Conservation (phyloP, 106 monocot genomes). For the Vanilla planifolia region DNA sequence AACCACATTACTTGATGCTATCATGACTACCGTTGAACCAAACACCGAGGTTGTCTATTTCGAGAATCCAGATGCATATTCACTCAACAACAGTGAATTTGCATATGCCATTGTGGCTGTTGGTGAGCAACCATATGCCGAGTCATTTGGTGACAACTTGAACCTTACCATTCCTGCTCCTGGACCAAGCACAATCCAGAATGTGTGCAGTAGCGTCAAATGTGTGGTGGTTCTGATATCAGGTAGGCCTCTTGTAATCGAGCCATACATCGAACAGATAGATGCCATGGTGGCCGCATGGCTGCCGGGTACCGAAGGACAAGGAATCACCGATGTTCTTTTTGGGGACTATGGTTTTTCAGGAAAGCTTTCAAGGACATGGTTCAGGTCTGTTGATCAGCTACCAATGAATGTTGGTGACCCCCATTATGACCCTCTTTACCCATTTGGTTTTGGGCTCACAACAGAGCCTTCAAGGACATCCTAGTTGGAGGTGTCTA, state of each 20-base stretch:
- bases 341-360: constrained; percentile 57
- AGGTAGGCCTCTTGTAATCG: constrained; percentile 45
- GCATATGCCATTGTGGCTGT: constrained; percentile 48
- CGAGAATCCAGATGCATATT: constrained; percentile 30
- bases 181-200: constrained; percentile 32
- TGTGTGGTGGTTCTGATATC: constrained; percentile 39
- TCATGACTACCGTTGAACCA: constrained; percentile 37
- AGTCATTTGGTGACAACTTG: constrained; percentile 40
- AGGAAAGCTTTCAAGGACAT: constrained; percentile 39
- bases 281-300: constrained; percentile 55
- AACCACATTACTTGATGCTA: constrained; percentile 45
- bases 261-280: constrained; percentile 30
- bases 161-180: constrained; percentile 42
- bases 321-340: constrained; percentile 40
- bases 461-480: constrained; percentile 15
- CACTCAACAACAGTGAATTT: constrained; percentile 24
- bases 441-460: constrained; percentile 40
- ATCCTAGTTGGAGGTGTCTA: not conserved
- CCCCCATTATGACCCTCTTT: constrained; percentile 39
- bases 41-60: constrained; percentile 32
- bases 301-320: constrained; percentile 50
- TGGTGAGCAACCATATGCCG: constrained; percentile 52
- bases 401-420: constrained; percentile 55
- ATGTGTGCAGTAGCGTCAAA: constrained; percentile 26
- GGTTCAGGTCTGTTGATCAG: constrained; percentile 53